Evolutionary conservation across 345 rosid species (phyloP).

Genomic region (Salix purpurea): DNA sequence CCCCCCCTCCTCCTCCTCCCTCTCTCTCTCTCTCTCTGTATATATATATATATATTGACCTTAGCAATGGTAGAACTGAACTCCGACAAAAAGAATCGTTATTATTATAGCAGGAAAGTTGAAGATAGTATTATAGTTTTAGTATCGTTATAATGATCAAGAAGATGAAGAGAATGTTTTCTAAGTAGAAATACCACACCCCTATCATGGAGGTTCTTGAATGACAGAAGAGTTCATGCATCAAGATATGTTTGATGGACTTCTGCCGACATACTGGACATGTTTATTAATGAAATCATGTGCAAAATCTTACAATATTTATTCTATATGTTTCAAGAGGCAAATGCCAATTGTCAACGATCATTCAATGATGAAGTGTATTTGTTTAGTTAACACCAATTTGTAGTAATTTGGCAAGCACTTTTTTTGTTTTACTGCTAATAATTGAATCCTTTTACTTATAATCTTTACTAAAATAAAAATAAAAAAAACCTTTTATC

Average conservation of each 20-base stretch:
- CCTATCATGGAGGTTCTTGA: conserved; percentile 3
- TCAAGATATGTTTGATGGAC: conserved; percentile 27
- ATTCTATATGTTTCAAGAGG: neutral
- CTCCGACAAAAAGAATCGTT: conserved; percentile 42
- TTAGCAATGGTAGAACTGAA: conserved; percentile 18
- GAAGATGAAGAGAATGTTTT: conserved; percentile 20
- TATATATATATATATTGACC: neutral
- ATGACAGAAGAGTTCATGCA: conserved; percentile 19
- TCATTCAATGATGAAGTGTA: neutral
- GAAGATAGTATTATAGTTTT: neutral
- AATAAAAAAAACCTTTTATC: too few relatives aligned
- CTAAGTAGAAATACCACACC: neutral
- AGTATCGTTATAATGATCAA: neutral
- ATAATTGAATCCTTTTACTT: neutral
- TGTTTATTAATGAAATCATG: conserved; percentile 12
- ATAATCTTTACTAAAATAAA: neutral
- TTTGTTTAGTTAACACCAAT: neutral
- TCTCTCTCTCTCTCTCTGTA: neutral
- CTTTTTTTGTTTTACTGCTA: neutral
- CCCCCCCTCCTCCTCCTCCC: too few relatives aligned
- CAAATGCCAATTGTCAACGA: neutral
- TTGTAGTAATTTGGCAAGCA: neutral
- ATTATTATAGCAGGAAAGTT: conserved; percentile 2
- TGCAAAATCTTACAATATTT: neutral
- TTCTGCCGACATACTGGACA: conserved; percentile 33